Evolutionary conservation across 495 filamentous ascomycete genomes (phyloP), one percentile per base, ranked within the genome.

Genomic region (Aspergillus steynii): DNA sequence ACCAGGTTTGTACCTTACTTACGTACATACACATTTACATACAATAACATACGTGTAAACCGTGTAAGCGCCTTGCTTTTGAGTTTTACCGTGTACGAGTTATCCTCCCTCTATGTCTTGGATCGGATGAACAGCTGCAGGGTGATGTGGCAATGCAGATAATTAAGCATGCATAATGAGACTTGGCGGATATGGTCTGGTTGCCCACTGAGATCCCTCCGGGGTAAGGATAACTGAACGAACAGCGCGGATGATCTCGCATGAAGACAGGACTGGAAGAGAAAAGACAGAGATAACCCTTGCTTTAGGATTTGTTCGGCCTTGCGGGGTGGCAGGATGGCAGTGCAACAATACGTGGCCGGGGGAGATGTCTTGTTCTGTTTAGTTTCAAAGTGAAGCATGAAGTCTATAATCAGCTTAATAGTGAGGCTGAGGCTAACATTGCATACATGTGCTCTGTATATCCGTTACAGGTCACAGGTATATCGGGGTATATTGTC

Each of bases 111-210:
- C 9, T 32, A 42, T 53, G 51, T 10, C 20, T 53, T 27, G 20
- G 37, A 42, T 53, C 20, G 51, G 34, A n/a, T 8, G 29, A 14
- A 15, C 28, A 53, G 27, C 14, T 34, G 51, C 28, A 28, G 51
- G 28, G 34, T 53, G 51, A 53, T 53, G 51, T 53, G 51, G 51
- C 51, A 34, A 53, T 53, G 51, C 51, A 53, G 37, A 42, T 42
- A 42, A 42, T 42, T 42, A 42, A 42, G 37, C 37, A 42, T 42
- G 37, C 37, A 42, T 42, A 4, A 14, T 42, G 9, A 4, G 10
- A 14, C 37, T 42, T 42, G 37, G 37, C 37, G 37, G 14, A 15
- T 3, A 4, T 42, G 37, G 51, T 32, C 26, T 53, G 51, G 25
- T n/a, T 29, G 37, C 37, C 37, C 14, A 12, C 37, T 42, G 37